A percentile compares a stretch with the other conserved stretches of the same genome.
These are phyloP conservation scores for Fraxinus americana DNA, from an alignment of 257 asterid genomes.

Conservation along the genomic window DNA sequence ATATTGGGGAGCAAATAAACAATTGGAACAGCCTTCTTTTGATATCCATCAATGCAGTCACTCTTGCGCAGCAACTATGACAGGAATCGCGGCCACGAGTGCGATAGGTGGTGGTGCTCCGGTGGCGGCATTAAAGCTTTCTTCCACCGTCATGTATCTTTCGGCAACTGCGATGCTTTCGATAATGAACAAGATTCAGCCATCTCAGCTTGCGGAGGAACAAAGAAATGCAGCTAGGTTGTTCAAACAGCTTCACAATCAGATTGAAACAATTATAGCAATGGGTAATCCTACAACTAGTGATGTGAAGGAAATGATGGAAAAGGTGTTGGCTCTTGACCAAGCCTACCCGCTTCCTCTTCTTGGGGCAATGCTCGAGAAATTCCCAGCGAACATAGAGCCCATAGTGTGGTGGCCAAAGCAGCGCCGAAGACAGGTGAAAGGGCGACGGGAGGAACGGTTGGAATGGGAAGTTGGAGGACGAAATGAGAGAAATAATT, in stretches of 20 bases:
- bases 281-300: constrained; percentile 15
- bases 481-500: constrained; percentile 40
- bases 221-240: constrained; percentile 47
- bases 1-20: constrained; percentile 56
- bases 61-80: constrained; percentile 49
- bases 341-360: constrained; percentile 46
- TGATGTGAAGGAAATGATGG: constrained; percentile 35
- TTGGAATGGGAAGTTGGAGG: constrained; percentile 35
- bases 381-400: constrained; percentile 29
- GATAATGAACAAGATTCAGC: constrained; percentile 40
- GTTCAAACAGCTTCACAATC: constrained; percentile 35
- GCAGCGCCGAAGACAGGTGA: not conserved
- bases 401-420: constrained; percentile 52
- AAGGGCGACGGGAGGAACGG: constrained; percentile 7
- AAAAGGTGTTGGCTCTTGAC: constrained; percentile 41
- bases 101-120: constrained; percentile 24
- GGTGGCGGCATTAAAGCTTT: constrained; percentile 37
- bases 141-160: constrained; percentile 43
- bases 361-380: constrained; percentile 41
- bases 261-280: constrained; percentile 29
- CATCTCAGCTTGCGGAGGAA: constrained; percentile 55
- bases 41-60: constrained; percentile 49
- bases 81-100: constrained; percentile 28
- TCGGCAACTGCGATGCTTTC: constrained; percentile 39
- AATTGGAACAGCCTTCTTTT: constrained; percentile 56